Evolutionary conservation across 202 grass and related monocot genomes (phyloP).

Genomic region (Panicum hallii): DNA sequence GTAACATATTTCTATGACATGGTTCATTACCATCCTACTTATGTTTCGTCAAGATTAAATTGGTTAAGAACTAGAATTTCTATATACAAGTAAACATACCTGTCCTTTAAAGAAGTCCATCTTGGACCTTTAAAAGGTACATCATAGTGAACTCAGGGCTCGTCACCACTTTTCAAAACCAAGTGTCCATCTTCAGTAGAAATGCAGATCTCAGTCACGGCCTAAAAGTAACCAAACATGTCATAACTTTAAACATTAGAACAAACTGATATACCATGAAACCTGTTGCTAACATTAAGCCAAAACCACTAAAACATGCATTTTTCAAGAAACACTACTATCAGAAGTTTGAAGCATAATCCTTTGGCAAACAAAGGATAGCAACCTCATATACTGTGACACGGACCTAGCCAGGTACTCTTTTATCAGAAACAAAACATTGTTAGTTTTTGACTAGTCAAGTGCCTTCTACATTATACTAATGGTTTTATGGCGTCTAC

Average conservation of each 20-base stretch:
- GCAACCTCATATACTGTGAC: background rate
- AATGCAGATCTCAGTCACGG: constrained; percentile 51
- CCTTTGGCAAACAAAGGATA: background rate
- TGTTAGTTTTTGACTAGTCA: background rate
- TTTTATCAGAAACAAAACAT: background rate
- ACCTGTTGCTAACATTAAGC: background rate
- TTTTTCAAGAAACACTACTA: background rate
- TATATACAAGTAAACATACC: constrained; percentile 24
- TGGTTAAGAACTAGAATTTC: background rate
- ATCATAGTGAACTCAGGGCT: constrained; percentile 42
- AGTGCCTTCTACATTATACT: background rate
- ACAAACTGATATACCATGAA: background rate
- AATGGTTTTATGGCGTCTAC: background rate
- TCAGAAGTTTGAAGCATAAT: background rate
- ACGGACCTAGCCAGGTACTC: background rate
- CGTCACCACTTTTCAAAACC: constrained; percentile 65
- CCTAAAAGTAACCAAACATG: constrained; percentile 32
- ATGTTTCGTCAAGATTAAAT: background rate
- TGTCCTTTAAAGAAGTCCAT: constrained; percentile 18
- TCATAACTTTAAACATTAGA: constrained; percentile 15
- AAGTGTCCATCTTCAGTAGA: constrained; percentile 49
- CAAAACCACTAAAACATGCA: background rate
- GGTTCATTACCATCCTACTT: background rate
- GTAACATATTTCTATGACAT: background rate
- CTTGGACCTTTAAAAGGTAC: constrained; percentile 37